Base-by-base conservation (phyloP, 2,329 filamentous ascomycete genomes). In the Fusarium sterilihyphosum region DNA sequence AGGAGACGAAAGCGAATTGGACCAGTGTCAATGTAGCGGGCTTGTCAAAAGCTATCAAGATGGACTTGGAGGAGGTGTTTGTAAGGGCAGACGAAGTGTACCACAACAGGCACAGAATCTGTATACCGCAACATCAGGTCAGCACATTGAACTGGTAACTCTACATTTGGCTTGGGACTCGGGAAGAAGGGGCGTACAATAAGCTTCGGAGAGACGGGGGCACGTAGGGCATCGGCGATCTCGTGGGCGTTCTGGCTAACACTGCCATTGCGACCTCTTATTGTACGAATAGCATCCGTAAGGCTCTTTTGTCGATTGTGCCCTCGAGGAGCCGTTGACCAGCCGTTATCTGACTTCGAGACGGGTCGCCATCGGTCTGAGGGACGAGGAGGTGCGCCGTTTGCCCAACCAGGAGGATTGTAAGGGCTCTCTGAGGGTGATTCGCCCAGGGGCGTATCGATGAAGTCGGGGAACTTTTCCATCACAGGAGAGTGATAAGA, bases 31-130 rank as follows among this genome's bases (percentile, higher is more conserved):
- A 89, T 26, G 96, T 98, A 38, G 96, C 93, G 4, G 96, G 96
- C 83, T 94, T 96, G 67, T 94, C 91, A 75, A 98, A 94, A 49
- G 94, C 93, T 76, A 94, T 98, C 71, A 98, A 88, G 80, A 99
- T 99, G 24, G 96, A 94, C 85, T 99, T 99, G 60, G 96, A 98
- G 31, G 96, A 98, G 5, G 96, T 98, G 82, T 98, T 99, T 71
- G 96, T 98, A 77, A 98, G 86, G 72, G 97, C 96, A 49, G 96
- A 98, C 31, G 95, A 97, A 82, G 93, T 89, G 86, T 98, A 99
- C 96, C 96, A 98, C 80, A 96, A 85, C 66, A 95, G 85, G 84
- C 96, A 98, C 56, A 98, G 91, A 58, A 89, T 84, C 96, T 98
- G 83, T 76, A 61, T 67, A 66, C 78, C 82, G 79, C 77, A 78